Evolutionary conservation across 2,329 filamentous ascomycete genomes (phyloP), one percentile per base, ranked within the genome.

Genomic region (Cercospora citrullina): DNA sequence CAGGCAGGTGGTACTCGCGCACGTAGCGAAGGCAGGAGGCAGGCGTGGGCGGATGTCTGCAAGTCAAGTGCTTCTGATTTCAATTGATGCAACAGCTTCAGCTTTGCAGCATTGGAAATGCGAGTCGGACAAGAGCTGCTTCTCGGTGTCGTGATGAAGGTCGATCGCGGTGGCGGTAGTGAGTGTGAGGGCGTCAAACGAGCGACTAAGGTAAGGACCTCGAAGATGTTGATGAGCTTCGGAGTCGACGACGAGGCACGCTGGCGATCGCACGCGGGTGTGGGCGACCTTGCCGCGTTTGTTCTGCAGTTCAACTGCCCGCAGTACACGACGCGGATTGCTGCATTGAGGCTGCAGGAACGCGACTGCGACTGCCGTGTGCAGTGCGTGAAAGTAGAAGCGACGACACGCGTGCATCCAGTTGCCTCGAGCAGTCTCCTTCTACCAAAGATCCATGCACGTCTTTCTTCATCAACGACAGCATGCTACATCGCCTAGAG

Each of bases 1-100:
- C 12, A 28, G 64, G 64, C 58, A 65, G 57, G 64, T 57, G 45
- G 7, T 3, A 51, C 28, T 60, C 36, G 55, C 4, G 16, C 30
- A 21, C n/a, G 45, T 8, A 16, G 16, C 16, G 36, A n/a, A 42
- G 55, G 31, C 64, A 42, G n/a, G 26, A 57, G 61, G 61, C 21
- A 63, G 61, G 61, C 23, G 61, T 31, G 45, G 45, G 10, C 30
- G 61, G 45, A 23, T n/a, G 12, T 51, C 48, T 63, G 61, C 48
- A 33, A 48, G n/a, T 31, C 48, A 23, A 28, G 21, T 59, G 26
- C 31, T 58, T 23, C 55, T 21, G 18, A 5, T 21, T 21, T 59
- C 31, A 30, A 45, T 42, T 18, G 21, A 28, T 58, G 51, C 31
- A 58, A 57, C 62, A 58, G 62, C 62, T 58, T 45, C 53, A n/a